Evolutionary conservation across 1,284 basidiomycete species (phyloP).

Genomic region (Pseudozyma pruni): DNA sequence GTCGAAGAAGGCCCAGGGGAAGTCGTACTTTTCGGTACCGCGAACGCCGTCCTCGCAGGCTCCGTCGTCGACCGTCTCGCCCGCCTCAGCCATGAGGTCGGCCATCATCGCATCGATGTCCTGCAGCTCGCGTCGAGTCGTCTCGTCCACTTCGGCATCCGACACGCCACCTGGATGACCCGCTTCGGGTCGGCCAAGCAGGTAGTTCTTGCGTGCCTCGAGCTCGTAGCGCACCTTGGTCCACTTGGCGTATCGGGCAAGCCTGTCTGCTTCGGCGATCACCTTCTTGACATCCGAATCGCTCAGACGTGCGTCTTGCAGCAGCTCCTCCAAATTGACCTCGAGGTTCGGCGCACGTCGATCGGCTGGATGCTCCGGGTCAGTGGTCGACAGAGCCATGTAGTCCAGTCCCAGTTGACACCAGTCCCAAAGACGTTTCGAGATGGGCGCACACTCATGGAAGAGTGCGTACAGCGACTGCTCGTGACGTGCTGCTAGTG

Average conservation of each 20-base stretch:
- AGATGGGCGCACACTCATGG: slow-evolving; percentile 62
- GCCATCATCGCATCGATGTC: slow-evolving; percentile 58
- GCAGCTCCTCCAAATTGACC: slow-evolving; percentile 64
- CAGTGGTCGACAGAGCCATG: slow-evolving; percentile 64
- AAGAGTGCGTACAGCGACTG: slow-evolving; percentile 62
- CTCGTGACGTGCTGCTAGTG: slow-evolving; percentile 61
- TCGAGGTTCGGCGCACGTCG: slow-evolving; percentile 60
- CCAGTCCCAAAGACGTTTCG: slow-evolving; percentile 60
- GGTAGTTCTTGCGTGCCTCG: slow-evolving; percentile 59
- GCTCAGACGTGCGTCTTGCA: slow-evolving; percentile 60
- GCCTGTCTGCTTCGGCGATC: slow-evolving; percentile 53
- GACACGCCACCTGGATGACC: slow-evolving; percentile 46
- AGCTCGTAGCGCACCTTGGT: slow-evolving; percentile 66
- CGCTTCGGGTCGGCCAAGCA: slow-evolving; percentile 54
- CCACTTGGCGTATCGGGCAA: slow-evolving; percentile 59
- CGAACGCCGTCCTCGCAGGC: slow-evolving; percentile 53
- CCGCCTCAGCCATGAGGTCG: slow-evolving; percentile 53
- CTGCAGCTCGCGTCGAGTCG: slow-evolving; percentile 47
- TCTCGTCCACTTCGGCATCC: slow-evolving; percentile 33
- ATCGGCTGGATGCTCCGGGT: slow-evolving; percentile 61
- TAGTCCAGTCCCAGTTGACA: slow-evolving; percentile 60
- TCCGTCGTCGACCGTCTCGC: slow-evolving; percentile 56
- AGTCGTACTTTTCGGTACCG: slow-evolving; percentile 57
- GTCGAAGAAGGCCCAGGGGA: slow-evolving; percentile 63
- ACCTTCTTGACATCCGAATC: slow-evolving; percentile 59